Percentiles rank a stretch among this genome's conserved stretches.
These are phyloP conservation scores for Datisca glomerata DNA, from an alignment of 306 rosid genomes.

Conservation along the genomic window DNA sequence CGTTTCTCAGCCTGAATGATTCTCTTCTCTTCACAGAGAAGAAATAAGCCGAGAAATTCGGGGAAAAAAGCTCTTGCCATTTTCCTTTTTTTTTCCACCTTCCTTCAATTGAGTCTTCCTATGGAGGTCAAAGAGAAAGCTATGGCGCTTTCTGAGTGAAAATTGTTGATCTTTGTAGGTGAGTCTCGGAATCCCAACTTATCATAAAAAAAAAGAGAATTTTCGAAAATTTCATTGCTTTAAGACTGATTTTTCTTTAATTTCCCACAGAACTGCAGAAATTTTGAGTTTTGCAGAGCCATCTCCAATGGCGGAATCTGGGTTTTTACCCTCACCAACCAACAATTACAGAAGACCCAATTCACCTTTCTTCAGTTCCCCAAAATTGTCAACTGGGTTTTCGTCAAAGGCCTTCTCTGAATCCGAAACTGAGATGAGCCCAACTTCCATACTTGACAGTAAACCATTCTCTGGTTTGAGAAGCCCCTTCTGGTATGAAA, in stretches of 20 bases:
- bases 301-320: constrained; percentile 44
- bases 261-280: constrained; percentile 16
- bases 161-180: constrained; percentile 14
- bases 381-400: constrained; percentile 44
- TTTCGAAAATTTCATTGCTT: not conserved
- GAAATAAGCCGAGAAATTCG: constrained; percentile 31
- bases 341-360: constrained; percentile 24
- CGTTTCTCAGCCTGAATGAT: constrained; percentile 29
- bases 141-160: constrained; percentile 13
- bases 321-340: constrained; percentile 27
- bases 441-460: constrained; percentile 71
- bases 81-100: too few relatives aligned
- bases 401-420: constrained; percentile 34
- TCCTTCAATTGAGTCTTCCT: constrained; percentile 1
- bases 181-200: not conserved
- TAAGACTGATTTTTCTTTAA: constrained; percentile 3
- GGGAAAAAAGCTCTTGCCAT: constrained; percentile 23
- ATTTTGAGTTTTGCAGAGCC: constrained; percentile 14
- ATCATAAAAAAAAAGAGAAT: not conserved
- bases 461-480: constrained; percentile 40
- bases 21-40: constrained; percentile 6
- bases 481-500: constrained; percentile 49
- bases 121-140: constrained; percentile 23
- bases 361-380: constrained; percentile 45
- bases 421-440: constrained; percentile 54